phyloP scores from a whole-genome alignment of 768 basidiomycete genomes.

The Krasilnikovozyma curviuscula region DNA sequence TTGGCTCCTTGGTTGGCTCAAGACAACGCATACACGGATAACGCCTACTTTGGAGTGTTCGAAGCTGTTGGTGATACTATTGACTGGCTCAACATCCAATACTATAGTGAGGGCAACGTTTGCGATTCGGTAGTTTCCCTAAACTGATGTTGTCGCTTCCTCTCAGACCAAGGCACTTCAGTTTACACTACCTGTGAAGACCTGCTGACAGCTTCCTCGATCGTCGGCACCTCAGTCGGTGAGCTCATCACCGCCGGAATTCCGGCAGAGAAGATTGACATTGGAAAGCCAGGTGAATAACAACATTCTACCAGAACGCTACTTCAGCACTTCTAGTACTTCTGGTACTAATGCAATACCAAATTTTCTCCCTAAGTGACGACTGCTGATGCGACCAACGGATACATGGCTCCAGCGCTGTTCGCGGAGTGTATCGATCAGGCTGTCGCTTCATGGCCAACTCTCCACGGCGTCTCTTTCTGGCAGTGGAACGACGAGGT shows the following conservation, averaged over 20 bases:
- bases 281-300: conserved; percentile 1
- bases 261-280: background rate
- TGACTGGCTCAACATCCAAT: conserved; percentile 3
- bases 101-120: too few relatives aligned
- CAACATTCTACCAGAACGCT: too few relatives aligned
- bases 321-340: too few relatives aligned
- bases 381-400: background rate
- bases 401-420: background rate
- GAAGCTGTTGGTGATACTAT: background rate
- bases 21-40: background rate
- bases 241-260: background rate
- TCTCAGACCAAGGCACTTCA: too few relatives aligned
- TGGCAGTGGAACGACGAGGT: too few relatives aligned
- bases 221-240: background rate
- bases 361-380: too few relatives aligned
- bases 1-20: background rate
- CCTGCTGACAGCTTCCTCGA: background rate
- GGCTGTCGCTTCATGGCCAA: too few relatives aligned
- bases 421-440: background rate
- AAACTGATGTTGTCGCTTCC: too few relatives aligned
- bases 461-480: too few relatives aligned
- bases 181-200: conserved; percentile 1
- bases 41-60: background rate
- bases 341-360: too few relatives aligned
- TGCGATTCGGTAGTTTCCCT: too few relatives aligned